A percentile compares a stretch with the other conserved stretches of the same genome.
These are phyloP conservation scores for Teunomyces pallodes DNA, from an alignment of 805 yeast species.

Conservation along the genomic window DNA sequence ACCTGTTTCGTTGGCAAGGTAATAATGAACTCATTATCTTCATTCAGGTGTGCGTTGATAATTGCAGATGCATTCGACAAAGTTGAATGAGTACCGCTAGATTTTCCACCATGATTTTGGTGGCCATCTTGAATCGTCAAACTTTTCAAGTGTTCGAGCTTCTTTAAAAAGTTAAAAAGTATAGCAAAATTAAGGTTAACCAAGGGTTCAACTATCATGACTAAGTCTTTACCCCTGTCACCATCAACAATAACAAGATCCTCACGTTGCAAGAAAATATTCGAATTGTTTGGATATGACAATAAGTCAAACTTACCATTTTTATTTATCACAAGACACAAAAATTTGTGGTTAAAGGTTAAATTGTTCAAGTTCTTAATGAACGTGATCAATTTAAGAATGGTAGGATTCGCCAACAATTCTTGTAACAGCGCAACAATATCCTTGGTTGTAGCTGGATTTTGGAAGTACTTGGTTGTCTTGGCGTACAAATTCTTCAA, in stretches of 20 bases:
- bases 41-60: slow-evolving; percentile 41
- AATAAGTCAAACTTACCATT: slow-evolving; percentile 69
- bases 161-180: slow-evolving; percentile 70
- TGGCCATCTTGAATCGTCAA: slow-evolving; percentile 33
- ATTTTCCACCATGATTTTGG: slow-evolving; percentile 15
- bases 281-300: slow-evolving; percentile 64
- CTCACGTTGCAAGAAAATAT: slow-evolving; percentile 52
- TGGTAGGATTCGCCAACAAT: slow-evolving; percentile 25
- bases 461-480: slow-evolving; percentile 54
- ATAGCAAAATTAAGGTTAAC: slow-evolving; percentile 64
- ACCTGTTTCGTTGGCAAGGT: slow-evolving; percentile 74
- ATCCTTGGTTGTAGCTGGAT: slow-evolving; percentile 22
- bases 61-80: slow-evolving; percentile 32
- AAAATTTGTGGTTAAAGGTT: slow-evolving; percentile 38
- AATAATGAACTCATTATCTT: slow-evolving; percentile 61
- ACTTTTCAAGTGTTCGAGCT: slow-evolving; percentile 64
- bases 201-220: slow-evolving; percentile 65
- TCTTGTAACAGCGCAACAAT: slow-evolving; percentile 26
- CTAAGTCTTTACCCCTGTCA: slow-evolving; percentile 79
- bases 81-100: slow-evolving; percentile 40
- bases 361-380: slow-evolving; percentile 41
- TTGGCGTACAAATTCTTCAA: slow-evolving; percentile 48
- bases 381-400: slow-evolving; percentile 33
- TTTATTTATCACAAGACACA: slow-evolving; percentile 54
- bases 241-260: slow-evolving; percentile 81